Conservation (phyloP, 768 basidiomycete species). For the Boletus barrowsii region DNA sequence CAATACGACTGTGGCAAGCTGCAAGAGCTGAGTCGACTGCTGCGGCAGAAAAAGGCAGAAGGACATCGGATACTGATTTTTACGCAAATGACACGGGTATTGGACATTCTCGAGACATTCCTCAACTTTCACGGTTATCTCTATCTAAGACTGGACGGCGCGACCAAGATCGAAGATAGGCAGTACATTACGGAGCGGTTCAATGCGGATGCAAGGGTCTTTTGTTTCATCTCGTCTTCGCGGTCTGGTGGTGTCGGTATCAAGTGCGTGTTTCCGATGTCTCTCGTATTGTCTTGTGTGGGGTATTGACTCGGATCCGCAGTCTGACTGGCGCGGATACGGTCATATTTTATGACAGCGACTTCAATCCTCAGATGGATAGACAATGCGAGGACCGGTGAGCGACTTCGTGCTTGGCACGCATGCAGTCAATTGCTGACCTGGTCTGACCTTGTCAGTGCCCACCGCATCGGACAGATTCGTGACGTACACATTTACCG, state of each 20-base stretch:
- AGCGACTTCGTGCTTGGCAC: conserved; percentile 13
- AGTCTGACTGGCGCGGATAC: conserved; percentile 89
- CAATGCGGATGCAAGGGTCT: conserved; percentile 74
- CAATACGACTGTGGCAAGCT: conserved; percentile 98
- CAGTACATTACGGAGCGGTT: conserved; percentile 87
- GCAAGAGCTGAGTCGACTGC: conserved; percentile 73
- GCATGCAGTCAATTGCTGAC: background rate
- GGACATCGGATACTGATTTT: conserved; percentile 93
- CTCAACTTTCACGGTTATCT: conserved; percentile 90
- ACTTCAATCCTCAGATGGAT: conserved; percentile 98
- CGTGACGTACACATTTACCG: conserved; percentile 96
- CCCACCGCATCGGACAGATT: conserved; percentile 97
- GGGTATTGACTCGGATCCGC: conserved; percentile 17
- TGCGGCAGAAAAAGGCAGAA: conserved; percentile 80
- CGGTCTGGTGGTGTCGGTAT: conserved; percentile 87
- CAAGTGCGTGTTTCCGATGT: conserved; percentile 56
- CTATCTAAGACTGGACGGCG: conserved; percentile 91
- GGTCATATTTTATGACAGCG: conserved; percentile 95
- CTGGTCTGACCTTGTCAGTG: conserved; percentile 42
- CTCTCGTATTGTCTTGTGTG: conserved; percentile 10
- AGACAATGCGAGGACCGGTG: conserved; percentile 92
- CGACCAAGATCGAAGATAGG: conserved; percentile 92
- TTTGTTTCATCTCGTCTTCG: conserved; percentile 87
- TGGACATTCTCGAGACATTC: conserved; percentile 93
- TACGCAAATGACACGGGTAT: conserved; percentile 93